Base-by-base conservation (phyloP, 768 basidiomycete genomes). In the Podaxis sp. region DNA sequence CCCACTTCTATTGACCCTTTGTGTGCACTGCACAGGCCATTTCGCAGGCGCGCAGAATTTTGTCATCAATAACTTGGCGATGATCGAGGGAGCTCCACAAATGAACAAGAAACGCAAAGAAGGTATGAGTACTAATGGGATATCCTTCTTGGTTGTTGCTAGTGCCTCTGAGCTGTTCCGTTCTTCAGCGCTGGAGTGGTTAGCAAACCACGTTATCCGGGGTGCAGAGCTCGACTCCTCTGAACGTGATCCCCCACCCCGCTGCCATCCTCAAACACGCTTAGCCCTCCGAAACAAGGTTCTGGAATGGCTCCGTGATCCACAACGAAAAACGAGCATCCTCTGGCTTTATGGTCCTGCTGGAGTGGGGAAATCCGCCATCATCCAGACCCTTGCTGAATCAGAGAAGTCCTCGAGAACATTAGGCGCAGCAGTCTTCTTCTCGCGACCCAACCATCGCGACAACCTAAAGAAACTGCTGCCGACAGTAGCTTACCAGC, bases 401-500 rank as follows among this genome's bases (percentile, higher is more conserved):
- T 29, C 41, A 9, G 54, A 56, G 7, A 11, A 13, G 3, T 9
- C 36, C 0, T 17, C 7, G 12, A n/a, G 55, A 1, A n/a, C 24
- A 19, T 43, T 57, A 8, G 55, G 55, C 4, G 61, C 54, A 22
- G 51, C 43, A 2, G 46, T 63, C 0, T 49, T 49, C 47, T 49
- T 49, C 24, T 49, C 47, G 19, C 3, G 47, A 19, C 19, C 47
- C 47, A 49, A 49, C 47, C 6, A 25, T 22, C 47, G 19, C 11
- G 47, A 49, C 8, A 22, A 49, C 24, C 47, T 15, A 1, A 17
- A 12, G 47, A 49, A 25, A 12, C 1, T 25, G n/a, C 22, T 74
- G 54, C 66, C 71, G 7, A 71, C 74, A 0, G 56, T 75, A 29
- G 29, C 25, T 27, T 27, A 27, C 4, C 25, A 27, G 4, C 25